Evolutionary conservation across 495 filamentous ascomycete genomes (phyloP), one percentile per base, ranked within the genome.

Genomic region (Durotheca rogersii): DNA sequence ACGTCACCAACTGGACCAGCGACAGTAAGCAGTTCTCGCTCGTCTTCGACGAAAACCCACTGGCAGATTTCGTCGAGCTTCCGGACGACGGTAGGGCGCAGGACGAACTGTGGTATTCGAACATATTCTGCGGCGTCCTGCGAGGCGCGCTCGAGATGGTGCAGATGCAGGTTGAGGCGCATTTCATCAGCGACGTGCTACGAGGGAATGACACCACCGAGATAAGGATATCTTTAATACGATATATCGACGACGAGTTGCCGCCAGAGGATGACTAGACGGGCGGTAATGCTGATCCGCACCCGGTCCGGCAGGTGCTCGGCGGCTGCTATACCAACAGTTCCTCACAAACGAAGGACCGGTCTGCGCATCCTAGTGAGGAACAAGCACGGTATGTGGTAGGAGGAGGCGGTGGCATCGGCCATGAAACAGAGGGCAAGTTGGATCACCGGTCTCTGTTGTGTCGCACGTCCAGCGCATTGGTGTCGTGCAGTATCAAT

Each of bases 101-200:
- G 65, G 92, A 97, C 66, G 91, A 96, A 70, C 74, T 98, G 7
- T 98, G 93, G 93, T 98, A 92, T 63, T 96, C 90, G 2, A 97
- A 96, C 71, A 93, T 98, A 37, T 78, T 97, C 14, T 97, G 94
- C 58, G 93, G 93, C 30, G 86, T 98, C 18, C 72, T 98, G 33
- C 76, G 91, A 58, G 93, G 93, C 4, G 83, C 93, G 4, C 69
- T 97, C 47, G 93, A 98, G 75, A 98, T 98, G 93, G 94, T 98
- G 25, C 93, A 96, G 78, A 95, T 97, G 90, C 93, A 98, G 74
- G 88, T 97, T 15, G 93, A 98, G 66, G 90, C 89, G 23, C 90
- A 95, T 63, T 98, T 96, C 67, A 86, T 96, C 62, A 96, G 90
- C 70, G 93, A 98, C 66, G 81, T 95, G 46, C 72, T 98, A 33